Conservation (phyloP, 2,329 filamentous ascomycete genomes). For the Seiridium unicorne region DNA sequence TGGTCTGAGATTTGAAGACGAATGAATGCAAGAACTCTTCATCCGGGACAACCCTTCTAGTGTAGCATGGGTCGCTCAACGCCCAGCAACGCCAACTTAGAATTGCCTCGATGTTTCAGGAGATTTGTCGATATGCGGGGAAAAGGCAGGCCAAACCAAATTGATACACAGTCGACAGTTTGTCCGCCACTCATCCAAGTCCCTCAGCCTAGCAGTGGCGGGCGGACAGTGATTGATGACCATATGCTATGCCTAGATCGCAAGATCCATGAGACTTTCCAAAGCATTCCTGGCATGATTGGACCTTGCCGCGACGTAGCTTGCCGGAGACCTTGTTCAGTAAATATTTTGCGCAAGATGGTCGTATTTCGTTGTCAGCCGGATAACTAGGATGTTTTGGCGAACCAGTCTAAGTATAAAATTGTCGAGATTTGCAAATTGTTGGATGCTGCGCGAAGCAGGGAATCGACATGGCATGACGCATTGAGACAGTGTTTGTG, state of each 20-base stretch:
- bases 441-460: too few species aligned
- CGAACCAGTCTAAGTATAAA: too few species aligned
- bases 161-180: not conserved
- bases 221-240: not conserved
- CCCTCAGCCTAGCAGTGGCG: not conserved
- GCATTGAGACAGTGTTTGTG: too few species aligned
- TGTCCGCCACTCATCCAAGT: slow-evolving; percentile 11
- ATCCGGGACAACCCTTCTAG: too few species aligned
- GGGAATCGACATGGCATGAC: too few species aligned
- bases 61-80: too few species aligned
- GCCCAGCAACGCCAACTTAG: too few species aligned
- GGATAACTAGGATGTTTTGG: slow-evolving; percentile 18
- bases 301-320: slow-evolving; percentile 51
- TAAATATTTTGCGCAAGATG: slow-evolving; percentile 51
- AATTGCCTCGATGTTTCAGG: too few species aligned
- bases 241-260: slow-evolving; percentile 35
- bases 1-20: too few species aligned
- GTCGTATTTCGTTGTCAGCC: slow-evolving; percentile 42
- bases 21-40: too few species aligned
- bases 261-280: slow-evolving; percentile 61
- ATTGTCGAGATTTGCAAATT: too few species aligned
- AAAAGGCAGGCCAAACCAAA: not conserved
- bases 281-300: slow-evolving; percentile 49
- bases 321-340: slow-evolving; percentile 54
- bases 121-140: too few species aligned